Conservation (phyloP, 352 stramenopile genomes). For the Pythium volutum region DNA sequence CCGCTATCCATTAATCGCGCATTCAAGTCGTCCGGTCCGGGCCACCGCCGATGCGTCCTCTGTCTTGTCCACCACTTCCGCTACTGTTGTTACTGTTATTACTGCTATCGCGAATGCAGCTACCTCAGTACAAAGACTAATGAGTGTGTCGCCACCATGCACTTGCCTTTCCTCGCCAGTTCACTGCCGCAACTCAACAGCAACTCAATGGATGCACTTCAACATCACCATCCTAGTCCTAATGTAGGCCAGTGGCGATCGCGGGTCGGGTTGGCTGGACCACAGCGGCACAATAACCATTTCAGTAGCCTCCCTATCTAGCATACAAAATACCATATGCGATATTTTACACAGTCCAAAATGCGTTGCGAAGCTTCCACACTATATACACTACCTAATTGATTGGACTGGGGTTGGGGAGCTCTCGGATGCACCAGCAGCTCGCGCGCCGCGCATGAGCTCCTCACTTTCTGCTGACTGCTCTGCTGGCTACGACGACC, state of each 20-base stretch:
- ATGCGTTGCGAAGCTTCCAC: neutral
- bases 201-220: slow-evolving; percentile 17
- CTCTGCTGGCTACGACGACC: slow-evolving; percentile 85
- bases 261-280: neutral
- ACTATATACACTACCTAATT: slow-evolving; percentile 5
- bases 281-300: neutral
- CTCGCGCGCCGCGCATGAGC: neutral
- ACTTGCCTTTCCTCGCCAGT: no score
- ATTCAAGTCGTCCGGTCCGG: no score
- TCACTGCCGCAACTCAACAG: neutral
- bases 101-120: no score
- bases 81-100: no score
- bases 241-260: slow-evolving; percentile 14
- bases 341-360: neutral
- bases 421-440: neutral
- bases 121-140: no score
- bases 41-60: no score
- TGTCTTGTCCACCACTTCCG: no score
- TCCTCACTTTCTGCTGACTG: slow-evolving; percentile 92
- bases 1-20: no score
- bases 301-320: neutral
- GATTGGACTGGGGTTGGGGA: slow-evolving; percentile 13
- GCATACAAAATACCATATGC: slow-evolving; percentile 4
- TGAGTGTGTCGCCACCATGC: no score
- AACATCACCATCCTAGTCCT: slow-evolving; percentile 19